Conservation (phyloP, 2,329 filamentous ascomycete species). For the Sporothrix curviconia region DNA sequence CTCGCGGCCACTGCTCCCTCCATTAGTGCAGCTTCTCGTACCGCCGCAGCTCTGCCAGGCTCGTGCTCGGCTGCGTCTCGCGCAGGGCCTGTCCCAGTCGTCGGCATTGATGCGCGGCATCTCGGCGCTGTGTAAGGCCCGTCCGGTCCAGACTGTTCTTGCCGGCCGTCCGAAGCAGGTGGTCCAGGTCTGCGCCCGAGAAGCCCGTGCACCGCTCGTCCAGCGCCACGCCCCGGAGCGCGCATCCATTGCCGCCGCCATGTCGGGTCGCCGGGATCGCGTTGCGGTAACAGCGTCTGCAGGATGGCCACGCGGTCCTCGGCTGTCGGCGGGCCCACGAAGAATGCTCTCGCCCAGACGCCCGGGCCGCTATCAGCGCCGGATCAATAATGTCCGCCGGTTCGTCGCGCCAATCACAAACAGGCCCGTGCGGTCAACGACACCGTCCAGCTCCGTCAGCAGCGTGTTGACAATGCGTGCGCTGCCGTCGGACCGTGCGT, state of each 20-base stretch:
- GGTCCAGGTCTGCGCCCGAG: conserved; percentile 60
- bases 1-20: no score
- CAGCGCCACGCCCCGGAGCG: conserved; percentile 57
- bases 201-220: conserved; percentile 66
- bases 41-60: conserved; percentile 16
- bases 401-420: conserved; percentile 96
- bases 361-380: conserved; percentile 86
- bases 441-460: conserved; percentile 87
- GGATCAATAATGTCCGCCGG: conserved; percentile 90
- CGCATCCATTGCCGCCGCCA: neutral
- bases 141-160: conserved; percentile 32
- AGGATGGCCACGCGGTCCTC: conserved; percentile 79
- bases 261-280: conserved; percentile 28
- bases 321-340: conserved; percentile 75
- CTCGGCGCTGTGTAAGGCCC: conserved; percentile 20
- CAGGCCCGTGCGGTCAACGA: conserved; percentile 72
- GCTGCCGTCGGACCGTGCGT: conserved; percentile 65
- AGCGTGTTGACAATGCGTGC: conserved; percentile 90
- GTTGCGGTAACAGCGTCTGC: conserved; percentile 54
- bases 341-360: conserved; percentile 73
- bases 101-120: conserved; percentile 30
- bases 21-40: conserved; percentile 16
- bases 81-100: conserved; percentile 50
- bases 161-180: conserved; percentile 38
- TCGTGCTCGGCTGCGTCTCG: conserved; percentile 45